A percentile compares a stretch with the other conserved stretches of the same genome.
These are phyloP conservation scores for Microbotryomycetes sp. DNA, from an alignment of 1,284 basidiomycete genomes.

Conservation along the genomic window DNA sequence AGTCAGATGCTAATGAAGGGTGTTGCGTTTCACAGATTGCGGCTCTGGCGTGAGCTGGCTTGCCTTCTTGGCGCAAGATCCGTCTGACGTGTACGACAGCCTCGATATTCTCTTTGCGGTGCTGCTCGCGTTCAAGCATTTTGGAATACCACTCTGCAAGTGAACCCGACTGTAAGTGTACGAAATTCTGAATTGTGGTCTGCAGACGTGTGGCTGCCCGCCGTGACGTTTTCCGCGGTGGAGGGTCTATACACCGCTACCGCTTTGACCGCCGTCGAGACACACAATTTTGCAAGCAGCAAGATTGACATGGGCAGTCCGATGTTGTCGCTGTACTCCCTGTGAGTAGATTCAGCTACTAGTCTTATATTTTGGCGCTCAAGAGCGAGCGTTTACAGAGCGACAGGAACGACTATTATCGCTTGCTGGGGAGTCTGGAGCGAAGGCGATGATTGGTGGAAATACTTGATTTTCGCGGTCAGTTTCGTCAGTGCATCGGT, in stretches of 20 bases:
- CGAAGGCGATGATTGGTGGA: background rate
- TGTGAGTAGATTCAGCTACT: background rate
- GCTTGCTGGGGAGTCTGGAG: background rate
- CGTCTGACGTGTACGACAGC: no score
- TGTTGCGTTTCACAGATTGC: background rate
- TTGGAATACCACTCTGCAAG: background rate
- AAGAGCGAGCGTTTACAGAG: background rate
- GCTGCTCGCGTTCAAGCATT: background rate
- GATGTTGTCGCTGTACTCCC: background rate
- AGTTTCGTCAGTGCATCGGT: background rate
- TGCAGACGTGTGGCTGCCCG: background rate
- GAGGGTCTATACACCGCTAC: background rate
- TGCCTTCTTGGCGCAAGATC: no score
- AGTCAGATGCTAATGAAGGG: no score
- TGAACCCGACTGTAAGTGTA: no score
- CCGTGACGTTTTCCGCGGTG: background rate
- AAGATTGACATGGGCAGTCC: background rate
- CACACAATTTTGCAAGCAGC: background rate
- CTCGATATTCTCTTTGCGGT: background rate
- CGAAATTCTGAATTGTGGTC: no score
- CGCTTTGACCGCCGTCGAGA: background rate
- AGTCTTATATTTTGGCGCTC: no score
- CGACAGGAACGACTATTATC: background rate
- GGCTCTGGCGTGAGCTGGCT: background rate
- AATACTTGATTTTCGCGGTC: background rate